Evolutionary conservation across 2,329 filamentous ascomycete genomes (phyloP).

Genomic region (Zelopaecilomyces penicillatus): DNA sequence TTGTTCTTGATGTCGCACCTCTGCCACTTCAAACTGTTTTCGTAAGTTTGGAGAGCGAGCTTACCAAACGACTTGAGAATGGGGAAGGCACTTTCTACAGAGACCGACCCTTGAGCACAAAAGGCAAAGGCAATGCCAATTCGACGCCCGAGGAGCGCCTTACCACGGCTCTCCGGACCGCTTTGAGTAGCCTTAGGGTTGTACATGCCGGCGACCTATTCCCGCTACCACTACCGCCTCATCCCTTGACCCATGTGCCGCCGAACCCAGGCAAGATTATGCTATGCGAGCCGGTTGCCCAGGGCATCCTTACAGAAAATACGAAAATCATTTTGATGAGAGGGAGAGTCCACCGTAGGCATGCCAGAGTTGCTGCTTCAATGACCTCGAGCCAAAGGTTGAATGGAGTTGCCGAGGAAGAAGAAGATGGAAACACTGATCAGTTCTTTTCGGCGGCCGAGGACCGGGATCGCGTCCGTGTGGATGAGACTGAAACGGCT

Average conservation of each 20-base stretch:
- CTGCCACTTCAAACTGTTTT: slow-evolving; percentile 77
- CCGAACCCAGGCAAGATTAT: slow-evolving; percentile 80
- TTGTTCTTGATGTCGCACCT: slow-evolving; percentile 72
- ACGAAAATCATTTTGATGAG: slow-evolving; percentile 80
- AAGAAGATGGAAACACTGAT: slow-evolving; percentile 80
- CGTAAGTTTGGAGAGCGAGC: slow-evolving; percentile 74
- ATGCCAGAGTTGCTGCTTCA: slow-evolving; percentile 36
- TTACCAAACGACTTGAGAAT: slow-evolving; percentile 71
- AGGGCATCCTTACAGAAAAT: slow-evolving; percentile 66
- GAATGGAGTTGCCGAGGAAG: slow-evolving; percentile 52
- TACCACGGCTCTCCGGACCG: slow-evolving; percentile 61
- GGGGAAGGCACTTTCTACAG: slow-evolving; percentile 76
- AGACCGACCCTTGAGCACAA: slow-evolving; percentile 40
- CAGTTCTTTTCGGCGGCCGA: slow-evolving; percentile 90
- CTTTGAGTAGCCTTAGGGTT: slow-evolving; percentile 62
- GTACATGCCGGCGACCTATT: slow-evolving; percentile 79
- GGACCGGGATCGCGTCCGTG: slow-evolving; percentile 56
- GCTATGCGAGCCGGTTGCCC: slow-evolving; percentile 89
- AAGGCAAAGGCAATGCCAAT: slow-evolving; percentile 29
- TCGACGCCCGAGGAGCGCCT: slow-evolving; percentile 47
- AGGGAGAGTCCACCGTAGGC: slow-evolving; percentile 49
- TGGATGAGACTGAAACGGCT: slow-evolving; percentile 49
- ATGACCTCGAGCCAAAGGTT: slow-evolving; percentile 34
- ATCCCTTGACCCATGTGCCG: slow-evolving; percentile 78
- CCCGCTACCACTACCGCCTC: slow-evolving; percentile 67